Evolutionary conservation across 202 grass and related monocot species (phyloP).

Genomic region (Carex arenaria): DNA sequence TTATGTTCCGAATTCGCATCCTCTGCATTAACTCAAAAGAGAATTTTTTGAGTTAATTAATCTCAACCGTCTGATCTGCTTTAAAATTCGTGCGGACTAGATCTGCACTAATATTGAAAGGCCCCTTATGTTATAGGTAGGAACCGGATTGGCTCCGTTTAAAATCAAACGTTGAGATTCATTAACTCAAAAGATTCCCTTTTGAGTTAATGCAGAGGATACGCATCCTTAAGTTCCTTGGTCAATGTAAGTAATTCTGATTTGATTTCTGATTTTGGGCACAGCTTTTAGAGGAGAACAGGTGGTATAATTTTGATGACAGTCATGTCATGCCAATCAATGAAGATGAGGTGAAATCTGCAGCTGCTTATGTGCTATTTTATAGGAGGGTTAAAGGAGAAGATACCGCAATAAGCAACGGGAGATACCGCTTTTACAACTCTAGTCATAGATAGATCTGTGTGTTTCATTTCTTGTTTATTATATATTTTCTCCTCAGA

Average conservation of each 20-base stretch:
- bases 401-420: slow-evolving; percentile 51
- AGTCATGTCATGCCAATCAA: slow-evolving; percentile 82
- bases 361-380: slow-evolving; percentile 95
- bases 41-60: too few relatives aligned
- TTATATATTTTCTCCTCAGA: slow-evolving; percentile 10
- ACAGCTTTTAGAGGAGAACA: slow-evolving; percentile 83
- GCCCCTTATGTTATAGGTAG: too few relatives aligned
- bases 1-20: neutral
- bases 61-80: too few relatives aligned
- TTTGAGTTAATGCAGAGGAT: too few relatives aligned
- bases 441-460: slow-evolving; percentile 44
- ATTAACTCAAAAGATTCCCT: too few relatives aligned
- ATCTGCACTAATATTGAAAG: too few relatives aligned
- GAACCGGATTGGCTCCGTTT: too few relatives aligned
- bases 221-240: neutral
- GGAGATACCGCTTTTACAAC: slow-evolving; percentile 45
- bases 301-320: slow-evolving; percentile 98
- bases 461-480: slow-evolving; percentile 21
- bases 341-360: slow-evolving; percentile 92
- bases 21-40: too few relatives aligned
- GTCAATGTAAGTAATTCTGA: slow-evolving; percentile 16
- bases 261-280: slow-evolving; percentile 12
- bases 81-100: too few relatives aligned
- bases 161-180: too few relatives aligned
- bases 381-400: slow-evolving; percentile 71